These are phyloP conservation scores for Colletotrichum chlorophyti DNA, from an alignment of 2,329 filamentous ascomycete species.

Conservation along the genomic window DNA sequence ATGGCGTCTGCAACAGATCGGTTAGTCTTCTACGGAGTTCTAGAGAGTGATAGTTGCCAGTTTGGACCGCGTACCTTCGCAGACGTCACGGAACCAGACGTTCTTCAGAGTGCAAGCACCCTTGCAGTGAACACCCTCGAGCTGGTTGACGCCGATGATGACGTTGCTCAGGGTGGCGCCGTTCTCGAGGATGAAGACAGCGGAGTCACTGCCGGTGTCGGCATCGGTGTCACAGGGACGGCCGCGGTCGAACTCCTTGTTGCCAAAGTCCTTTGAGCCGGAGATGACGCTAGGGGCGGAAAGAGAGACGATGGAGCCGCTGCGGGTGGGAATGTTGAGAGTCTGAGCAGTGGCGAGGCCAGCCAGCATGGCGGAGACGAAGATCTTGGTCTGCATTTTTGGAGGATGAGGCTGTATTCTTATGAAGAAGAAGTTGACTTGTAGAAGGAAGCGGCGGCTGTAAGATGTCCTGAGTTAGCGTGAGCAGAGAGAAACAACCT, in stretches of 20 bases:
- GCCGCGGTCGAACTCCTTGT: constrained; percentile 33
- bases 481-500: background rate
- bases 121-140: constrained; percentile 58
- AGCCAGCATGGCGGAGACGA: constrained; percentile 22
- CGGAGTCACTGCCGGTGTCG: constrained; percentile 34
- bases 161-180: constrained; percentile 59
- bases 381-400: constrained; percentile 22
- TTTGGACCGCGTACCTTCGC: constrained; percentile 42
- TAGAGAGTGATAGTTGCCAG: too few relatives aligned
- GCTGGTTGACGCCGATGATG: constrained; percentile 58
- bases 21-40: too few relatives aligned
- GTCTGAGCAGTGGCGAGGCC: constrained; percentile 30
- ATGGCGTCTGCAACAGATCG: constrained; percentile 3
- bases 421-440: background rate
- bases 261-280: constrained; percentile 30
- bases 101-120: constrained; percentile 49
- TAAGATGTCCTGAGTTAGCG: background rate
- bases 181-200: constrained; percentile 59
- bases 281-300: constrained; percentile 29
- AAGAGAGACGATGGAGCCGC: constrained; percentile 32
- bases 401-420: background rate
- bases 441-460: background rate
- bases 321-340: constrained; percentile 33
- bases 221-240: constrained; percentile 29
- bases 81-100: constrained; percentile 48